Evolutionary conservation across 768 basidiomycete species (phyloP), one percentile per base, ranked within the genome.

Genomic region (Pleurotus citrinopileatus): DNA sequence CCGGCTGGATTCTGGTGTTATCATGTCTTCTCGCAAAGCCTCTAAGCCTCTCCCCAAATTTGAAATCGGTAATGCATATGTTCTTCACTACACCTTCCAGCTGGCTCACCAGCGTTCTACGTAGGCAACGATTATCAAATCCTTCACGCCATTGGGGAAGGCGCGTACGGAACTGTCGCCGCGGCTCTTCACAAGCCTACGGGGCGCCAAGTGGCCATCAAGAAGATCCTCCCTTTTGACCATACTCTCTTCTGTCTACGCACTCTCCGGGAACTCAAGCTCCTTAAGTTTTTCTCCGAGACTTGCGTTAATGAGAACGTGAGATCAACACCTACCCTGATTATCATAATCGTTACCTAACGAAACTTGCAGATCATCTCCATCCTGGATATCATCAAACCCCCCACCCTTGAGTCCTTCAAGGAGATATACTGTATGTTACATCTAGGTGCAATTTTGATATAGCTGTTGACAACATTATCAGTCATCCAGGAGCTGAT

Each of bases 201-300:
- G 6, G 83, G 86, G 27, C 83, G 84, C 56, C 83, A 91, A 67
- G 93, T 98, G 13, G 95, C 94, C 38, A 95, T 96, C 73, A 98
- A 96, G 81, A 94, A 92, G 72, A 88, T 97, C 63, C 83, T 90
- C 37, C 94, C 94, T 7, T 96, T 97, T 69, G 94, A 96, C 63
- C 94, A 96, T 66, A 87, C 91, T 27, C 78, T 96, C 68, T 96
- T 94, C 74, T 92, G 89, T 62, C 73, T 96, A 65, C 80, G 89
- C 55, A 98, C 94, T 2, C 74, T 97, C 50, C 81, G 94, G 56
- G 95, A 97, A 73, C 79, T 97, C 67, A 96, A 97, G 73, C 76
- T 97, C 17, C 79, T 90, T 67, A 88, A 87, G 67, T 90, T 90
- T 75, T 89, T 91, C 70, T 87, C 87, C 4, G 86, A 87, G 60